Base-by-base conservation (phyloP, 2,329 filamentous ascomycete species). In the Fusarium poae region DNA sequence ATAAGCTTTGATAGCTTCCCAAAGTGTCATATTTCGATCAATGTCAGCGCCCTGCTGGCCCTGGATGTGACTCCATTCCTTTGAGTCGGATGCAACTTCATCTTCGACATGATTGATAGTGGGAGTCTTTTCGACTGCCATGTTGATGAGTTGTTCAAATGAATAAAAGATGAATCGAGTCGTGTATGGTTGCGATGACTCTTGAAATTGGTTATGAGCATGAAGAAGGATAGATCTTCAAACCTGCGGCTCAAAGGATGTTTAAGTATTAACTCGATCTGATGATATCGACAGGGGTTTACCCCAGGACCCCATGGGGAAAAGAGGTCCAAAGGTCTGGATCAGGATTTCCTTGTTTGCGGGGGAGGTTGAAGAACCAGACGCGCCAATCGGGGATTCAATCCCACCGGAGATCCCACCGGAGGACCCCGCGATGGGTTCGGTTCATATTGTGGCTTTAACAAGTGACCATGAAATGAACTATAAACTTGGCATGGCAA, bases 31-130 rank as follows among this genome's bases (percentile, higher is more conserved):
- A 9, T 68, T 65, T 12, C 42, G 64, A 34, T 68, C 59, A 9
- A 67, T 67, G 5, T 57, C 64, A 5, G 65, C 65, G 12, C 65
- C 65, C 11, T 67, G 52, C 20, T 67, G 55, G 13, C 64, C 64
- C 3, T 67, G 64, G 5, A 62, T 15, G 6, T 67, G 57, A 39
- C 64, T 67, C 64, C 64, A 67, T 62, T 67, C 62, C 44, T 67
- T 67, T 8, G 46, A 29, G 5, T 37, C 42, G 7, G 15, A 16
- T 8, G 27, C 13, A 4, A 32, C 43, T 18, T 62, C 43, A 10
- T 62, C 29, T 3, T 62, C 57, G 3, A 62, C n/a, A 25, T 62
- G 57, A 12, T 54, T 32, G 11, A 29, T 20, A 42, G 18, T 23
- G 20, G 6, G 7, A 25, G 46, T 25, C 52, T 57, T 50, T 40